Evolutionary conservation across 202 grass and related monocot genomes (phyloP).

Genomic region (Saccharum hybrid): DNA sequence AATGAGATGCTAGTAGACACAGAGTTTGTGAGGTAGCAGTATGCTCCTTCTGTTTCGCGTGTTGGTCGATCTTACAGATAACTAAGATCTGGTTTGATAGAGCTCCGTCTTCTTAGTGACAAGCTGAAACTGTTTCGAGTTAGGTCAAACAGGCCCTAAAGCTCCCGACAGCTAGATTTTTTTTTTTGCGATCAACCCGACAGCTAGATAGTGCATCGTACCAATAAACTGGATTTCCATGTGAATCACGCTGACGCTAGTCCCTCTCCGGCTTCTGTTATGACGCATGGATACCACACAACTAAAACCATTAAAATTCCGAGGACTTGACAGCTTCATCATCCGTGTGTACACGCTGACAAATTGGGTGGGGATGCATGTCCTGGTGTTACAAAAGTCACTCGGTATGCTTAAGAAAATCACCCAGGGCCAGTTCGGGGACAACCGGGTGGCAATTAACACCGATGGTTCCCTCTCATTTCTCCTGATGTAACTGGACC

Average conservation of each 20-base stretch:
- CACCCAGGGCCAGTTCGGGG: neutral
- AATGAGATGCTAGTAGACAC: too few relatives aligned
- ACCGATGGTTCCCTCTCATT: constrained; percentile 38
- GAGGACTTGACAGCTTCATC: constrained; percentile 17
- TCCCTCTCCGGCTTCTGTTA: neutral
- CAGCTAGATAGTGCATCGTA: neutral
- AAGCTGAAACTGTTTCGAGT: too few relatives aligned
- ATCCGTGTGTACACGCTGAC: constrained; percentile 22
- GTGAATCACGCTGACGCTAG: constrained; percentile 40
- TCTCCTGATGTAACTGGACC: constrained; percentile 23
- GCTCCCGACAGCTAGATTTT: neutral
- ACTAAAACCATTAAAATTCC: neutral
- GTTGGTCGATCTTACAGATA: too few relatives aligned
- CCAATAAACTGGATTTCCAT: constrained; percentile 14
- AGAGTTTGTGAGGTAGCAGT: too few relatives aligned
- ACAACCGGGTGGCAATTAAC: constrained; percentile 28
- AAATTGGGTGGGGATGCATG: neutral
- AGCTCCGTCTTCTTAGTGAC: too few relatives aligned
- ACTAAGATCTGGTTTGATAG: too few relatives aligned
- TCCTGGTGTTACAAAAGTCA: neutral
- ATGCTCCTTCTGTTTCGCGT: too few relatives aligned
- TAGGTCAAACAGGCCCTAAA: neutral
- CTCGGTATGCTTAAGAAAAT: neutral
- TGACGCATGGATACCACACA: neutral
- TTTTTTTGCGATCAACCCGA: neutral